phyloP scores from a whole-genome alignment of 495 filamentous ascomycete species.

The Bacidia gigantensis region DNA sequence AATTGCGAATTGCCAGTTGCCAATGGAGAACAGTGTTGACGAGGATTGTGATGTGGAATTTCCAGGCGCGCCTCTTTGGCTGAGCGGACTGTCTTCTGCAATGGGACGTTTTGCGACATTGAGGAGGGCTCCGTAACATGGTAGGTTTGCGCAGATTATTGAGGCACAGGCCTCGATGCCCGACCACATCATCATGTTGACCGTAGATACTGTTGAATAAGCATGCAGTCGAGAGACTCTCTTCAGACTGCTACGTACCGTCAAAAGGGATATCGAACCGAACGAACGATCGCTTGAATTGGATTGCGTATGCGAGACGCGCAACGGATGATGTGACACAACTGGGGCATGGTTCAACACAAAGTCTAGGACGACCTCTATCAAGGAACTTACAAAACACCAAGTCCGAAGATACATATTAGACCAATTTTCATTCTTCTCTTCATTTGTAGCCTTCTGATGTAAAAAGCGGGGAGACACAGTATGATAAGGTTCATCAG shows the following conservation, averaged over 20 bases:
- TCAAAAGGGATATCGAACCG: no score
- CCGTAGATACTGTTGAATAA: not conserved
- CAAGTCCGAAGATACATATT: constrained; percentile 9
- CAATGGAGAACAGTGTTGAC: no score
- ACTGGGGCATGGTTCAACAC: no score
- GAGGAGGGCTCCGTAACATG: no score
- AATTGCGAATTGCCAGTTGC: no score
- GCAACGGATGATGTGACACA: constrained; percentile 9
- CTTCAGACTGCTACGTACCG: no score
- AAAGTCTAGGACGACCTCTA: not conserved
- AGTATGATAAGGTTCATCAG: constrained; percentile 9
- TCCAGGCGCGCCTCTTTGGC: no score
- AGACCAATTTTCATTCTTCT: constrained; percentile 7
- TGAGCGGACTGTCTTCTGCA: no score
- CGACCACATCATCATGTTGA: constrained; percentile 14
- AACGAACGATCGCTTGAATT: not conserved
- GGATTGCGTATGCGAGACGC: constrained; percentile 9
- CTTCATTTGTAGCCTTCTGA: constrained; percentile 8
- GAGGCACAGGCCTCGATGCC: constrained; percentile 14
- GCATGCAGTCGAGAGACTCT: no score
- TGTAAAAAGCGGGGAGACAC: constrained; percentile 8
- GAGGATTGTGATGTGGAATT: no score
- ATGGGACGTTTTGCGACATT: no score
- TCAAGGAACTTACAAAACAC: constrained; percentile 7
- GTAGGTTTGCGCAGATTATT: constrained; percentile 13